A percentile compares a stretch with the other conserved stretches of the same genome.
Evolutionary conservation across 2,329 filamentous ascomycete genomes (phyloP).

Genomic region (Teratosphaeriaceae sp.): DNA sequence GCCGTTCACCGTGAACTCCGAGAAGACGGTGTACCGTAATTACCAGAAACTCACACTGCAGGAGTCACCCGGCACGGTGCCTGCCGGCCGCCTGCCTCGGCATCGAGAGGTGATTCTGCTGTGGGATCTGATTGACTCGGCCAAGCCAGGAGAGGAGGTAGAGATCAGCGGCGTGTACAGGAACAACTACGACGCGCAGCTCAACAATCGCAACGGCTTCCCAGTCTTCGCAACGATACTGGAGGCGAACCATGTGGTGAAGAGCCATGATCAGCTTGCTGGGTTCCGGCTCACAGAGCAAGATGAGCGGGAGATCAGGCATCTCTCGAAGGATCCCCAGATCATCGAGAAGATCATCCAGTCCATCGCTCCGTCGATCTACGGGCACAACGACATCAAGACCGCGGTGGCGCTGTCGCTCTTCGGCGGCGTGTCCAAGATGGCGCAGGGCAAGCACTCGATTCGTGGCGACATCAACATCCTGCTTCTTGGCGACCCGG

Average conservation of each 20-base stretch:
- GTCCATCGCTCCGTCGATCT: constrained; percentile 95
- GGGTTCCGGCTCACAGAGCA: constrained; percentile 93
- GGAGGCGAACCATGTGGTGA: constrained; percentile 95
- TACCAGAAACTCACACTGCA: constrained; percentile 97
- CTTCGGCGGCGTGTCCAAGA: constrained; percentile 91
- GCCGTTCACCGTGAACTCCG: constrained; percentile 91
- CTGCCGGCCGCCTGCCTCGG: constrained; percentile 86
- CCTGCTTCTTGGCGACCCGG: constrained; percentile 88
- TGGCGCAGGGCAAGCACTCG: constrained; percentile 77
- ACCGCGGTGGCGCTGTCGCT: constrained; percentile 90
- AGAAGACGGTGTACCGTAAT: constrained; percentile 97
- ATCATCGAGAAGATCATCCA: constrained; percentile 89
- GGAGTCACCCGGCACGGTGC: constrained; percentile 94
- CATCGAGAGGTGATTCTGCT: constrained; percentile 91
- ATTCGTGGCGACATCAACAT: constrained; percentile 98
- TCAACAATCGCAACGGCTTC: constrained; percentile 98
- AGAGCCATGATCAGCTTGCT: constrained; percentile 93
- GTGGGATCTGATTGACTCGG: constrained; percentile 93
- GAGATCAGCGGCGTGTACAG: constrained; percentile 95
- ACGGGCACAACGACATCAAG: constrained; percentile 94
- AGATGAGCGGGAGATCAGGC: constrained; percentile 85
- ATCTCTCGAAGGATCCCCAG: constrained; percentile 78
- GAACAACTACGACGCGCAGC: constrained; percentile 95
- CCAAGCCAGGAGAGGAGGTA: constrained; percentile 96
- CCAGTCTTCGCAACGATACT: constrained; percentile 97